Evolutionary conservation across 345 rosid species (phyloP).

Genomic region (Eucalyptus brandiana): DNA sequence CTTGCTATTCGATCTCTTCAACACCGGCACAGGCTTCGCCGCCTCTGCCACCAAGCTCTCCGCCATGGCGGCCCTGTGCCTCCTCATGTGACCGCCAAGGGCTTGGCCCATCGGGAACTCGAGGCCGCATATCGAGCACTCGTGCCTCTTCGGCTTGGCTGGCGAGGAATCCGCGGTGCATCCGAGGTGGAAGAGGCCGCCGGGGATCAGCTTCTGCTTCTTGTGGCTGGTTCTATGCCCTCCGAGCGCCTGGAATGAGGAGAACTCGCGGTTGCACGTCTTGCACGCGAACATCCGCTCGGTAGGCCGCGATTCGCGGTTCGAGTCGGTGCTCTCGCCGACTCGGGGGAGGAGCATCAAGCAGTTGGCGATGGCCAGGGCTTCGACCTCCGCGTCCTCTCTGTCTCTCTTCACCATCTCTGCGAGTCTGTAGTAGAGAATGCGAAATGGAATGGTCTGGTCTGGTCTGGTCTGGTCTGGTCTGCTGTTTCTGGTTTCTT

Average conservation of each 20-base stretch:
- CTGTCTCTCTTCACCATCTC: slow-evolving; percentile 33
- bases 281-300: slow-evolving; percentile 63
- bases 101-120: slow-evolving; percentile 88
- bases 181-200: not conserved
- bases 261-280: slow-evolving; percentile 65
- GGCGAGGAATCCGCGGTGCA: slow-evolving; percentile 7
- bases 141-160: slow-evolving; percentile 50
- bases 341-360: slow-evolving; percentile 62
- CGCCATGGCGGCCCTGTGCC: slow-evolving; percentile 27
- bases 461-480: not conserved
- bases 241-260: slow-evolving; percentile 85
- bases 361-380: slow-evolving; percentile 34
- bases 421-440: not conserved
- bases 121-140: slow-evolving; percentile 80
- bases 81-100: slow-evolving; percentile 93
- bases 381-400: slow-evolving; percentile 8
- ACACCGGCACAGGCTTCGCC: slow-evolving; percentile 8
- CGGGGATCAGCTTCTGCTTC: slow-evolving; percentile 30
- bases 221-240: slow-evolving; percentile 93
- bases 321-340: slow-evolving; percentile 3
- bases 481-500: not conserved
- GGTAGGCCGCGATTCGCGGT: not conserved
- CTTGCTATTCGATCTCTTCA: slow-evolving; percentile 48
- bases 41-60: not conserved
- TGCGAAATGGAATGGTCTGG: not conserved